A percentile compares a stretch with the other conserved stretches of the same genome.
Evolutionary conservation across 2,329 filamentous ascomycete genomes (phyloP).

Genomic region (Whalleya microplaca): DNA sequence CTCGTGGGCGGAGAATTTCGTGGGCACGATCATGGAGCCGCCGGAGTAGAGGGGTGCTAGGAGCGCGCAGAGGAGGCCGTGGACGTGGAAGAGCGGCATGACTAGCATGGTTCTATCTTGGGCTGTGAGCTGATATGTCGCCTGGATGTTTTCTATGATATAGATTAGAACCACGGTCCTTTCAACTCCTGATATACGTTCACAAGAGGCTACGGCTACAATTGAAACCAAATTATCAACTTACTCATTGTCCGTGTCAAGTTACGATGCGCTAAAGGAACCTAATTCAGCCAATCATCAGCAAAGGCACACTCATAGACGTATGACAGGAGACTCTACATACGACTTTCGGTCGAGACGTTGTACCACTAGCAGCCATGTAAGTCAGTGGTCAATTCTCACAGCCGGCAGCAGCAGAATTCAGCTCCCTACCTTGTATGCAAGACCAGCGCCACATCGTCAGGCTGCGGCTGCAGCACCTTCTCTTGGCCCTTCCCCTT

Average conservation of each 20-base stretch:
- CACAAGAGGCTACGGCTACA: neutral
- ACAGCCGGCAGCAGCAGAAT: neutral
- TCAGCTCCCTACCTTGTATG: conserved; percentile 63
- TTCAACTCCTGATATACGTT: neutral
- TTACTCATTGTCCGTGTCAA: conserved; percentile 78
- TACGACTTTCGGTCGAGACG: conserved; percentile 82
- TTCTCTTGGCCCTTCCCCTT: conserved; percentile 45
- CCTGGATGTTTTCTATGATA: conserved; percentile 69
- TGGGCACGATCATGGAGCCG: conserved; percentile 78
- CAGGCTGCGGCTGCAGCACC: conserved; percentile 60
- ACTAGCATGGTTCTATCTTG: conserved; percentile 81
- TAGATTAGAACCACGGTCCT: conserved; percentile 4
- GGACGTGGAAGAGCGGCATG: conserved; percentile 91
- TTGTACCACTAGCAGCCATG: conserved; percentile 64
- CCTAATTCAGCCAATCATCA: conserved; percentile 48
- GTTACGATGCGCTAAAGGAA: conserved; percentile 81
- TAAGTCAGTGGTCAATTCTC: conserved; percentile 30
- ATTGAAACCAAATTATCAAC: conserved; percentile 24
- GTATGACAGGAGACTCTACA: conserved; percentile 32
- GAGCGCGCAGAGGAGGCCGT: conserved; percentile 83
- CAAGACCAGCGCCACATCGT: conserved; percentile 79
- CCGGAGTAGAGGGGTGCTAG: conserved; percentile 76
- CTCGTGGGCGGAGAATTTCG: conserved; percentile 77
- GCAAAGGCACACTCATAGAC: conserved; percentile 16
- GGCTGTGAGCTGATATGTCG: conserved; percentile 73